Conservation (phyloP, 441 rosid genomes). For the Brassica balearica region DNA sequence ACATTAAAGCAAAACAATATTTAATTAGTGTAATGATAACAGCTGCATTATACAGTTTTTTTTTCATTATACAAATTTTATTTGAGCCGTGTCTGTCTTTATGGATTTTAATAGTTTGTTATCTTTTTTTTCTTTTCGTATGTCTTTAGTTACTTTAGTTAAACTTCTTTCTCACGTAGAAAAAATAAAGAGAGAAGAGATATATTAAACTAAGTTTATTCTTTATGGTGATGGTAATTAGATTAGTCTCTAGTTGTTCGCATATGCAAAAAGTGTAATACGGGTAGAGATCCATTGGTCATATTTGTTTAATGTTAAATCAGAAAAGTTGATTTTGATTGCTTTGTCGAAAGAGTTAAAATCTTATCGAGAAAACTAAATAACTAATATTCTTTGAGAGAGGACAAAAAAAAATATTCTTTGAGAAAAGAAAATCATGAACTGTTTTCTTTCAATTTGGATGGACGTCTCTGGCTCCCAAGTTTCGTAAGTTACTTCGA, state of each 20-base stretch:
- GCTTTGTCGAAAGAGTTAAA: conserved; percentile 44
- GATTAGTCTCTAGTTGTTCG: conserved; percentile 38
- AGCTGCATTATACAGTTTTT: conserved; percentile 39
- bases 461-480: conserved; percentile 23
- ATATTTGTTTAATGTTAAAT: background rate
- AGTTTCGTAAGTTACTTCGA: conserved; percentile 40
- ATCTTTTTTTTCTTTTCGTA: no score
- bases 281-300: conserved; percentile 40
- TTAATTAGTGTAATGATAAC: conserved; percentile 45
- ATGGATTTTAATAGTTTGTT: conserved; percentile 32
- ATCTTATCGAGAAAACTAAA: conserved; percentile 35
- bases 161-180: conserved; percentile 24
- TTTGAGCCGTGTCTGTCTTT: conserved; percentile 43
- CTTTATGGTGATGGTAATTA: conserved; percentile 18
- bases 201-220: conserved; percentile 26
- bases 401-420: background rate
- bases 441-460: conserved; percentile 40
- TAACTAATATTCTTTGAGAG: conserved; percentile 21
- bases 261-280: conserved; percentile 48
- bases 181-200: conserved; percentile 25
- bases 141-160: background rate
- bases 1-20: conserved; percentile 20
- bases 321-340: conserved; percentile 43
- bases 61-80: conserved; percentile 35
- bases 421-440: conserved; percentile 19